Evolutionary conservation across 192 early-diverging fungal genomes (phyloP), one percentile per base, ranked within the genome.

Genomic region (Diversispora epigaea): DNA sequence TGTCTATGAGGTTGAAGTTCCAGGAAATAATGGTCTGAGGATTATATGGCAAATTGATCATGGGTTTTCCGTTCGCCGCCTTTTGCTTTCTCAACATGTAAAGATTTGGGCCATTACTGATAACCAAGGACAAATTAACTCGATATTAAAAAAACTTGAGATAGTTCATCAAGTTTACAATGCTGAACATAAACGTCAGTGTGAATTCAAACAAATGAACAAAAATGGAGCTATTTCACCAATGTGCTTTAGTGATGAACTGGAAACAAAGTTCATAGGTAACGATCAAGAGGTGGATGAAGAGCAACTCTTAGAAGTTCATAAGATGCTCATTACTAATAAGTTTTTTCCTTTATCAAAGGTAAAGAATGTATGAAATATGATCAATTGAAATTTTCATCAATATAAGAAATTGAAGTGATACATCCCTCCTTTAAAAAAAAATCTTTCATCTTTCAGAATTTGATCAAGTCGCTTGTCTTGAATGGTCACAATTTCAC

Each of bases 291-390:
- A 50, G 14, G 40, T 44, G 10, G 69, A 71, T 57, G 69, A 71
- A 43, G 69, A 71, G n/a, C 57, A 19, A 19, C 17, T 71, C 5
- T 22, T 71, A 57, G 52, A 71, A 10, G 54, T 71, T 40, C 69
- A 71, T 40, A 56, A 57, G 22, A 71, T 71, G 69, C 69, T 71
- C 41, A 19, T 71, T 19, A 71, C 69, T 3, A 71, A 71, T 55
- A 71, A 71, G 21, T 71, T 71, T 19, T 14, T 57, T 71, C 69
- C 69, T 19, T 71, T 68, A 68, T 68, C 67, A 68, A 68, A 25
- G 67, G 67, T 68, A 68, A 68, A 68, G 14, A 41, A 63, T 14
- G 32, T 1, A 63, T 7, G 49, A 3, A 52, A 14, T 3, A 52
- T 14, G 49, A 8, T 7, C 17, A 7, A 9, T 52, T 14, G 15